Evolutionary conservation across 75 land plant species (phyloP).

Genomic region (Cunninghamia lanceolata): DNA sequence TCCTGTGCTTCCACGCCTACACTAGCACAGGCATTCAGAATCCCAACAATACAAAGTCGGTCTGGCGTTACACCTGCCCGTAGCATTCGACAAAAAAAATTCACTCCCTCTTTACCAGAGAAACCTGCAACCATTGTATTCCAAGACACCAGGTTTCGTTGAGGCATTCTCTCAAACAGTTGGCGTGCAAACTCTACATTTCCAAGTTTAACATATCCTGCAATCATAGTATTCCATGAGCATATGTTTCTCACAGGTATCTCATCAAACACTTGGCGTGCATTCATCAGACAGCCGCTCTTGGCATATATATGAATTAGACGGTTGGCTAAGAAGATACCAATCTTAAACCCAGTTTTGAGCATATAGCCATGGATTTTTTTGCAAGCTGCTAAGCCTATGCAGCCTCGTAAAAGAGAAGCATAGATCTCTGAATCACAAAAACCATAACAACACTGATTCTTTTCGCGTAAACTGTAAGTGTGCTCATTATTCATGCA

Average conservation of each 20-base stretch:
- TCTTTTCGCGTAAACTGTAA: neutral
- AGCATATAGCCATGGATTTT: conserved; percentile 9
- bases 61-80: conserved; percentile 15
- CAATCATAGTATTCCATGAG: conserved; percentile 31
- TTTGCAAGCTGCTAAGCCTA: neutral
- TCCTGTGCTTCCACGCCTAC: conserved; percentile 9
- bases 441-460: neutral
- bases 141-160: conserved; percentile 24
- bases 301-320: conserved; percentile 26
- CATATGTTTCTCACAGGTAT: conserved; percentile 9
- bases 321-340: conserved; percentile 15
- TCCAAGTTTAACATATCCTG: conserved; percentile 18
- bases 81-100: conserved; percentile 5
- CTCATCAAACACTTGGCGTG: conserved; percentile 10
- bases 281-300: conserved; percentile 11
- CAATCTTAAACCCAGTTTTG: conserved; percentile 9
- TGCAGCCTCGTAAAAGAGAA: conserved; percentile 1
- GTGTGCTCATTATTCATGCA: neutral
- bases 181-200: neutral
- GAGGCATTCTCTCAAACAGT: conserved; percentile 9
- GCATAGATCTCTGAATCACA: conserved; percentile 5
- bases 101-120: conserved; percentile 8
- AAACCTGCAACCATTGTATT: conserved; percentile 12
- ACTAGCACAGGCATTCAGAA: conserved; percentile 20
- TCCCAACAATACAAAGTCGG: neutral